phyloP scores from a whole-genome alignment of 176 grass and related monocot species.

The Elymus sibiricus region DNA sequence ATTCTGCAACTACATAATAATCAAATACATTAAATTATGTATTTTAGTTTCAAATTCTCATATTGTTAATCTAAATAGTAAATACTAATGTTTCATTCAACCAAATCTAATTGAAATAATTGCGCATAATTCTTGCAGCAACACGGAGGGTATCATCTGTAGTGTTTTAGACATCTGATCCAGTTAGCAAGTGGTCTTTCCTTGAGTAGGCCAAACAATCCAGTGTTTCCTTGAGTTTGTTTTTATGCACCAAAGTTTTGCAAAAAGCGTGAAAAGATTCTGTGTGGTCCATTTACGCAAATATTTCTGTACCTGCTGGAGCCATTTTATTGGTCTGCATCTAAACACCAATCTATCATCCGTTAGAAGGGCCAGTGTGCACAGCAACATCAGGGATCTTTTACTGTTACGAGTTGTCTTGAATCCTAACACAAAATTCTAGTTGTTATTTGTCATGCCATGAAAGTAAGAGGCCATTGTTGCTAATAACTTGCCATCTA shows the following conservation, averaged over 20 bases:
- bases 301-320: not conserved
- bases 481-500: conserved; percentile 12
- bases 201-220: not conserved
- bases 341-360: not conserved
- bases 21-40: too few species aligned
- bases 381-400: not conserved
- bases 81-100: too few species aligned
- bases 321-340: not conserved
- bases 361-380: not conserved
- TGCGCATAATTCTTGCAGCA: too few species aligned
- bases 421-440: not conserved
- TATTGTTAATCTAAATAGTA: too few species aligned
- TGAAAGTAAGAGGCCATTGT: not conserved
- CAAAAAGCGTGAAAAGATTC: not conserved
- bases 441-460: not conserved
- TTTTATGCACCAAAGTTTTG: conserved; percentile 6
- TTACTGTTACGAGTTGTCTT: not conserved
- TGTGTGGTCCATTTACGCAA: not conserved
- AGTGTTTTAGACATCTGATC: not conserved
- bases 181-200: conserved; percentile 5
- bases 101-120: too few species aligned
- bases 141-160: too few species aligned
- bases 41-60: too few species aligned
- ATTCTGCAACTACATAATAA: too few species aligned
- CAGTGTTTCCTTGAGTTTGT: not conserved